Evolutionary conservation across 2,329 filamentous ascomycete genomes (phyloP), one percentile per base, ranked within the genome.

Genomic region (Macroventuria anomochaeta): DNA sequence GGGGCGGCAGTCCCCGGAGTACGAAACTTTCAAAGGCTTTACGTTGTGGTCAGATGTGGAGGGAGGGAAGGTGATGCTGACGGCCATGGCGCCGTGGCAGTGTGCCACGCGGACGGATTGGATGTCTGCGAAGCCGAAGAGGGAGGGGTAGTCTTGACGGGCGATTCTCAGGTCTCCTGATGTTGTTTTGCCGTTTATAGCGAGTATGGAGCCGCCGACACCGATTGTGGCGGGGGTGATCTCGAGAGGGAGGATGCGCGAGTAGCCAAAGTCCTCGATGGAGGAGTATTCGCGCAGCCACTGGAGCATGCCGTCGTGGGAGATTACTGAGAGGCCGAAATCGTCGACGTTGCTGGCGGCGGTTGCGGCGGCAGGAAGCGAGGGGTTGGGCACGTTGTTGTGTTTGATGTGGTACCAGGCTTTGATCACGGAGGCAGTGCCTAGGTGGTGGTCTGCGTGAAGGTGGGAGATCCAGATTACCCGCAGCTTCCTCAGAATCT

Each of bases 381-480:
- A 46, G 25, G 57, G 32, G 2, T 67, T 61, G 3, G 77, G 75
- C 13, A 72, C 57, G 18, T 67, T 57, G 25, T 65, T 62, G 62
- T 85, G 83, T 17, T 80, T 80, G 36, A 86, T 81, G 48, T 79
- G 66, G 61, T 90, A 86, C 90, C 92, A 96, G 5, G 89, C 90
- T 66, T 85, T 87, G 67, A 97, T 85, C n/a, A 97, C 79, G 5
- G 87, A 84, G n/a, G 85, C 81, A 1, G 87, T 90, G 23, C 95
- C 95, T 17, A 99, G 83, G 70, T 97, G 95, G 75, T 99, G 95
- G 76, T 99, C 95, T 4, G 95, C 95, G 74, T 99, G 95, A 58
- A 96, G 80, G 76, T 99, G 95, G 73, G 91, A 96, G 75, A 99
- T 95, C 86, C 91, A 96, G 58, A 99, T 88, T 62, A 86, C 85